These are phyloP conservation scores for Irpex sp. DNA, from an alignment of 1,284 basidiomycete species.

Conservation along the genomic window DNA sequence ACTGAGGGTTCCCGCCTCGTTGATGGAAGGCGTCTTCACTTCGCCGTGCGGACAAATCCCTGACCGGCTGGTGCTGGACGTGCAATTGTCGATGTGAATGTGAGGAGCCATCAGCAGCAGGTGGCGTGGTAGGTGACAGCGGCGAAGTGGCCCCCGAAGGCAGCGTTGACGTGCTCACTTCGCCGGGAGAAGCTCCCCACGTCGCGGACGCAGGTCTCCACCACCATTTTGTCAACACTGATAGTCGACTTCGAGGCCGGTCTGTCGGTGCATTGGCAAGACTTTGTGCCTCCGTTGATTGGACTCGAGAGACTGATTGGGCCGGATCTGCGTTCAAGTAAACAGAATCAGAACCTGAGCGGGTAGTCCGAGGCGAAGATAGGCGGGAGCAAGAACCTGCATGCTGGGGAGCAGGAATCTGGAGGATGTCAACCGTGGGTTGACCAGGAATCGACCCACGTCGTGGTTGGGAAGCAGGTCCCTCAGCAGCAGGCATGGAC, in stretches of 20 bases:
- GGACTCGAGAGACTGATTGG: slow-evolving; percentile 14
- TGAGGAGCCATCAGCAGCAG: background rate
- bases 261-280: slow-evolving; percentile 15
- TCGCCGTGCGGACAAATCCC: slow-evolving; percentile 17
- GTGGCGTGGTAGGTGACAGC: background rate
- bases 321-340: slow-evolving; percentile 3
- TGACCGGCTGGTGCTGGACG: background rate
- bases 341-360: background rate
- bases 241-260: slow-evolving; percentile 22
- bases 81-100: background rate
- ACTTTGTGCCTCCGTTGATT: slow-evolving; percentile 5
- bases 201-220: slow-evolving; percentile 17
- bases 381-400: slow-evolving; percentile 2
- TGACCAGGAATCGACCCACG: slow-evolving; percentile 9
- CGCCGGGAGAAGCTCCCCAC: slow-evolving; percentile 9
- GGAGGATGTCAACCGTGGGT: slow-evolving; percentile 5
- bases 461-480: slow-evolving; percentile 7
- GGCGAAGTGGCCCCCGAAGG: slow-evolving; percentile 11
- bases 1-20: slow-evolving; percentile 15
- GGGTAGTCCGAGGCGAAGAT: slow-evolving; percentile 3
- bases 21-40: slow-evolving; percentile 30
- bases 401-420: background rate
- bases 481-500: background rate
- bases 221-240: slow-evolving; percentile 18
- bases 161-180: slow-evolving; percentile 15